Evolutionary conservation across 306 rosid species (phyloP).

Genomic region (Vigna nakashimae): DNA sequence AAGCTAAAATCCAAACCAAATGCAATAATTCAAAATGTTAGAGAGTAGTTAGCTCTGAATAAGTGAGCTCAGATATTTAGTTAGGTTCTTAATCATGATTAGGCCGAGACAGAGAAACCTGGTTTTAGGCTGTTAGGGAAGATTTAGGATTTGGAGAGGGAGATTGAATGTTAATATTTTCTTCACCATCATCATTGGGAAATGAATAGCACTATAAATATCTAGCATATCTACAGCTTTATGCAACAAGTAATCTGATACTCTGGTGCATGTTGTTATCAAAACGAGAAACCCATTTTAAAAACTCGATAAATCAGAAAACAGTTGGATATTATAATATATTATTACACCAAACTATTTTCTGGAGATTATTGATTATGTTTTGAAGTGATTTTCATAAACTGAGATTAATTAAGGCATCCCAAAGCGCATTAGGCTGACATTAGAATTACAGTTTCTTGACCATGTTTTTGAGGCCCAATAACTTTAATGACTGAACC

Average conservation of each 20-base stretch:
- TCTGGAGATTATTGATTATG: background rate
- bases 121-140: conserved; percentile 35
- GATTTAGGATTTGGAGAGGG: conserved; percentile 30
- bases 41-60: no score
- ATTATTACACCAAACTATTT: background rate
- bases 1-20: no score
- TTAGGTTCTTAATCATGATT: conserved; percentile 39
- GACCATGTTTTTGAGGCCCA: background rate
- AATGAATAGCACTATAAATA: background rate
- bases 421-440: no score
- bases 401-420: no score
- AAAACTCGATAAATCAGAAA: background rate
- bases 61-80: background rate
- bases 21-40: no score
- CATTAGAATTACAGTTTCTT: no score
- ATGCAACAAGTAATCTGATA: background rate
- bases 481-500: background rate
- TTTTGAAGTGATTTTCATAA: background rate
- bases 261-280: conserved; percentile 27
- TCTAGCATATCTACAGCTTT: conserved; percentile 2
- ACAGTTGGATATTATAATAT: background rate
- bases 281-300: background rate
- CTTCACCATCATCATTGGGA: conserved; percentile 26
- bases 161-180: conserved; percentile 14
- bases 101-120: background rate